Evolutionary conservation across 306 rosid species (phyloP), one percentile per base, ranked within the genome.

Genomic region (Pterocarpus macrocarpus): DNA sequence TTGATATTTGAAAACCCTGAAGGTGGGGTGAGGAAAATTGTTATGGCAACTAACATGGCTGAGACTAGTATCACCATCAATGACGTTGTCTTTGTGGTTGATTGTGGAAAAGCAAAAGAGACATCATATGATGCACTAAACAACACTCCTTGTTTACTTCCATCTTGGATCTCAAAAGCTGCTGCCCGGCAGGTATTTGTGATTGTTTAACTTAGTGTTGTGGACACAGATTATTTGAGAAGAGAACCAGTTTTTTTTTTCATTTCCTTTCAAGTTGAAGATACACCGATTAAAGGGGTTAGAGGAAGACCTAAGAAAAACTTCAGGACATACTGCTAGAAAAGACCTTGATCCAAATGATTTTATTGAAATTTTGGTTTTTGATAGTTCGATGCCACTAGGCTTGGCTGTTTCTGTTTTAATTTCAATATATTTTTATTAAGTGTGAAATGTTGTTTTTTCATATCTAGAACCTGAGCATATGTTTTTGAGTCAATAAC

Each of bases 91-190:
- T 93, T 89, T 84, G 98, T 96, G 78, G 84, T 96, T 64, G 99
- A 96, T 81, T 92, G 97, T 75, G 99, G 99, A 69, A 96, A 93
- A 90, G 98, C 99, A 32, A 96, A 96, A 85, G 99, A 96, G 88
- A 93, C 98, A 47, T 96, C 99, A 32, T 96, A 96, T 84, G 99
- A 96, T 38, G 98, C 98, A 58, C 87, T 96, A 77, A 96, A 96
- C 75, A 93, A 96, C 86, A 96, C 99, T 85, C 98, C 99, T 85
- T 96, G 99, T 90, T 87, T 96, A 81, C 98, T 96, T 88, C 98
- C 97, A 43, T 88, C 98, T 67, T 93, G 99, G 99, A 93, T 96
- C 87, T 96, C 99, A 69, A 93, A 96, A 91, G 99, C 91, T 87
- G 89, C 97, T 79, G 90, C 97, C 41, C 94, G 88, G 76, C 98